phyloP scores from a whole-genome alignment of 768 basidiomycete species.

The Gelatoporia subvermispora region DNA sequence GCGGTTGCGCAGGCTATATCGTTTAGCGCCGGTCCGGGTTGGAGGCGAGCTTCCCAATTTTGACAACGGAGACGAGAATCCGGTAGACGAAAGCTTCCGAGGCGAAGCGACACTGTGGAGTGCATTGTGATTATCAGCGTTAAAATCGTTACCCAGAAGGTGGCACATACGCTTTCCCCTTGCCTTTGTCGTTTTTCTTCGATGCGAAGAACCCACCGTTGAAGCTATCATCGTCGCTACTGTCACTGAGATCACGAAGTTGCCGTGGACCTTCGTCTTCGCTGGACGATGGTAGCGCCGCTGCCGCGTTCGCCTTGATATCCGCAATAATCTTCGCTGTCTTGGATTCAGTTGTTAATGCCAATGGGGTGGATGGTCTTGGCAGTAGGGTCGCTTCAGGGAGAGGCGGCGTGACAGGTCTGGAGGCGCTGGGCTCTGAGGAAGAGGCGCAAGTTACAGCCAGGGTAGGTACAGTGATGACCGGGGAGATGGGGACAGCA shows the following conservation, averaged over 20 bases:
- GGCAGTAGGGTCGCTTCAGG: conserved; percentile 15
- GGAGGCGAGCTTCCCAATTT: not conserved
- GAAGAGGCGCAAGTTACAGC: not conserved
- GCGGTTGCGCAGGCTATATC: conserved; percentile 18
- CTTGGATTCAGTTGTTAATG: conserved; percentile 34
- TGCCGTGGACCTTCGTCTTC: conserved; percentile 27
- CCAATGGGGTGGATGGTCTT: conserved; percentile 26
- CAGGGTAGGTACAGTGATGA: not conserved
- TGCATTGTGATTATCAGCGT: not conserved
- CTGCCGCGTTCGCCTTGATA: conserved; percentile 55
- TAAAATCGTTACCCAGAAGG: not conserved
- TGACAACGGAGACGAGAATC: conserved; percentile 1
- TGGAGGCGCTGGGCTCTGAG: conserved; percentile 13
- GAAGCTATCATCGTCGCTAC: conserved; percentile 41
- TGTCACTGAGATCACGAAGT: conserved; percentile 41
- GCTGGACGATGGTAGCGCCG: conserved; percentile 40
- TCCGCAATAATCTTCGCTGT: conserved; percentile 56
- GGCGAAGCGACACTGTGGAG: not conserved
- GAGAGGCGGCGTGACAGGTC: conserved; percentile 20
- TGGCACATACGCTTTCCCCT: conserved; percentile 5
- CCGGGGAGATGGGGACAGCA: not conserved
- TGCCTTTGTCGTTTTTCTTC: conserved; percentile 3
- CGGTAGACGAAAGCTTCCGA: not conserved
- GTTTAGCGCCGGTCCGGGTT: not conserved
- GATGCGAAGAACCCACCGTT: conserved; percentile 5